Evolutionary conservation across 306 rosid species (phyloP).

Genomic region (Argentina anserina): DNA sequence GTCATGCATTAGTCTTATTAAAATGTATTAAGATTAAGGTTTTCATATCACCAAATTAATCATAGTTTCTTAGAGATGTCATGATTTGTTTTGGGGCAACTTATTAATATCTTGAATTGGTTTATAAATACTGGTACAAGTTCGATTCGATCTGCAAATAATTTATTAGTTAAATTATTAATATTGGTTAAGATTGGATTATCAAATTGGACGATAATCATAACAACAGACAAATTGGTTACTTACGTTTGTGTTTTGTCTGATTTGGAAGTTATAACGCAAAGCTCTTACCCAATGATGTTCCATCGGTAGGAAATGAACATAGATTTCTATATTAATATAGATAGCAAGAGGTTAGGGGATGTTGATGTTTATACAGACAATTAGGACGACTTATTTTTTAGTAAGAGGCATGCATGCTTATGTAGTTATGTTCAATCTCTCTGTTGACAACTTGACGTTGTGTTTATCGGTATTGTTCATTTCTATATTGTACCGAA

Average conservation of each 20-base stretch:
- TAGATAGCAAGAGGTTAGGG: constrained; percentile 18
- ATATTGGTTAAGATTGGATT: constrained; percentile 22
- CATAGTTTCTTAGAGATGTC: constrained; percentile 9
- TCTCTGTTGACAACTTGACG: neutral
- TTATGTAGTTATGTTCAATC: neutral
- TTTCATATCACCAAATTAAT: neutral
- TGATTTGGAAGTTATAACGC: constrained; percentile 15
- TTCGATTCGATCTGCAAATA: neutral
- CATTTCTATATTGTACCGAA: neutral
- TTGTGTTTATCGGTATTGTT: neutral
- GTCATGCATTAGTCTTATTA: neutral
- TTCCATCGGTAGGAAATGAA: neutral
- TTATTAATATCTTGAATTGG: neutral
- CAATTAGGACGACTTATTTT: neutral
- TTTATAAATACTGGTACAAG: neutral
- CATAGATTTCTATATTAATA: neutral
- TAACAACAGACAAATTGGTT: neutral
- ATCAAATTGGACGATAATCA: constrained; percentile 21
- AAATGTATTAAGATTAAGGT: neutral
- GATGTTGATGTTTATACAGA: constrained; percentile 11
- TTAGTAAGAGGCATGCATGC: neutral
- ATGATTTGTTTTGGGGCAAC: constrained; percentile 4
- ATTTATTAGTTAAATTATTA: neutral
- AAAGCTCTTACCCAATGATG: constrained; percentile 19
- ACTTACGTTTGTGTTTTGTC: constrained; percentile 1